These are phyloP conservation scores for Boletus nobilissimus DNA, from an alignment of 1,284 basidiomycete species.

Conservation along the genomic window DNA sequence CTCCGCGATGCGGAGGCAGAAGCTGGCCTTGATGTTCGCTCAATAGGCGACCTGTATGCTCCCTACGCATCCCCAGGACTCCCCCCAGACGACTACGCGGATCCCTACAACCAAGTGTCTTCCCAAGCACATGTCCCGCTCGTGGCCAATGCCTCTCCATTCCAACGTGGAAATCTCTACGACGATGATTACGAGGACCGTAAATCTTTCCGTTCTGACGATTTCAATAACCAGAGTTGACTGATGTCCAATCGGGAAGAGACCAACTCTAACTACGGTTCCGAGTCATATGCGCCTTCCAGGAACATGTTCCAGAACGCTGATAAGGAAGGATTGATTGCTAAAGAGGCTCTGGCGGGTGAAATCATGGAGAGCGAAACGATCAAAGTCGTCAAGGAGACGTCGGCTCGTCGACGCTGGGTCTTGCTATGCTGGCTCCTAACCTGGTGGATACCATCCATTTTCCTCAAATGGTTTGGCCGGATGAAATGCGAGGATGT, in stretches of 20 bases:
- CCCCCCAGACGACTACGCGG: no score
- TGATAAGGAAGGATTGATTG: slow-evolving; percentile 75
- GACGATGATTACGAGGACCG: slow-evolving; percentile 83
- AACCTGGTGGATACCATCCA: slow-evolving; percentile 90
- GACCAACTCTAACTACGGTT: slow-evolving; percentile 80
- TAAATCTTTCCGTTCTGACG: slow-evolving; percentile 76
- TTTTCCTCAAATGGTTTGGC: slow-evolving; percentile 76
- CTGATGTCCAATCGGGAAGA: no score
- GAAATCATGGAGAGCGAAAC: slow-evolving; percentile 88
- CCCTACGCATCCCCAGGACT: slow-evolving; percentile 70
- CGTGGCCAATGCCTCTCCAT: slow-evolving; percentile 69
- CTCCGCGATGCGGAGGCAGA: slow-evolving; percentile 79
- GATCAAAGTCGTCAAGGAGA: slow-evolving; percentile 86
- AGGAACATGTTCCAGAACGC: slow-evolving; percentile 93
- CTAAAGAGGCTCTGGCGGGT: slow-evolving; percentile 84
- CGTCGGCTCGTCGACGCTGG: slow-evolving; percentile 86
- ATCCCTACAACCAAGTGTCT: no score
- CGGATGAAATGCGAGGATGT: slow-evolving; percentile 95
- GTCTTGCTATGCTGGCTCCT: slow-evolving; percentile 87
- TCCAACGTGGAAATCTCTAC: slow-evolving; percentile 75
- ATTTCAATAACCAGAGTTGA: slow-evolving; percentile 79
- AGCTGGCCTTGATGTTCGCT: slow-evolving; percentile 75
- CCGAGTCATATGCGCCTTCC: slow-evolving; percentile 92
- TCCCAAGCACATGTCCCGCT: no score
- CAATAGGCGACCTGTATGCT: slow-evolving; percentile 81